Conservation (phyloP, 768 basidiomycete genomes). For the Russula earlei region DNA sequence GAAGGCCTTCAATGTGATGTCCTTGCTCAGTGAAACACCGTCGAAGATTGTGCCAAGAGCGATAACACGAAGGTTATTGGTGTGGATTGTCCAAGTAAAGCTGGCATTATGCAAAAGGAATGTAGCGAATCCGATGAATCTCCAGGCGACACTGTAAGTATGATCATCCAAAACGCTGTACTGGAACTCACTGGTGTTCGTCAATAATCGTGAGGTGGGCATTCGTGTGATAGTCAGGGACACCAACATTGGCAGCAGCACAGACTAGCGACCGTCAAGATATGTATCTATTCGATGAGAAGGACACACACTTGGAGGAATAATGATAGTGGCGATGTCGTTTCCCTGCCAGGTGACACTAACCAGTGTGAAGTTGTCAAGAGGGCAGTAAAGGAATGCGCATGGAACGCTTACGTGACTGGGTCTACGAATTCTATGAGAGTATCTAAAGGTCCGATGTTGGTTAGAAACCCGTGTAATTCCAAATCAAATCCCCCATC, state of each 20-base stretch:
- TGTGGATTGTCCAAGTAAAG: slow-evolving; percentile 66
- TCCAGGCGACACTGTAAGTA: slow-evolving; percentile 14
- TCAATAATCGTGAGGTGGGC: slow-evolving; percentile 51
- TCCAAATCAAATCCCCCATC: slow-evolving; percentile 55
- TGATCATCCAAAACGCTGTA: neutral
- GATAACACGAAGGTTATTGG: slow-evolving; percentile 48
- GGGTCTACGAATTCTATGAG: slow-evolving; percentile 57
- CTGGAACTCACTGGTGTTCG: slow-evolving; percentile 32
- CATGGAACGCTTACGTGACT: slow-evolving; percentile 37
- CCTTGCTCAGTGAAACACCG: slow-evolving; percentile 50
- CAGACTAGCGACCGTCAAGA: slow-evolving; percentile 37
- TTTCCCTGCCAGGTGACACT: slow-evolving; percentile 57
- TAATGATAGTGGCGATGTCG: slow-evolving; percentile 51
- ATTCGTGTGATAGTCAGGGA: slow-evolving; percentile 49
- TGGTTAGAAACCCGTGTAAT: slow-evolving; percentile 49
- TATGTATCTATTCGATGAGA: too few species aligned
- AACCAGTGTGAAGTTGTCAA: neutral
- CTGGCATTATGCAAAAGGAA: slow-evolving; percentile 52
- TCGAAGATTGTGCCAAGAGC: slow-evolving; percentile 66
- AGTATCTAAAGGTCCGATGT: slow-evolving; percentile 61
- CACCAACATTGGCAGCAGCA: slow-evolving; percentile 55
- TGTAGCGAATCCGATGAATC: slow-evolving; percentile 59
- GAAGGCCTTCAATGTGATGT: slow-evolving; percentile 57
- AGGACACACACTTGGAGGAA: slow-evolving; percentile 42
- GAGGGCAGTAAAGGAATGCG: neutral